A percentile compares a stretch with the other conserved stretches of the same genome.
Conservation (phyloP, 2,329 filamentous ascomycete species). For the Penicillium olsonii region DNA sequence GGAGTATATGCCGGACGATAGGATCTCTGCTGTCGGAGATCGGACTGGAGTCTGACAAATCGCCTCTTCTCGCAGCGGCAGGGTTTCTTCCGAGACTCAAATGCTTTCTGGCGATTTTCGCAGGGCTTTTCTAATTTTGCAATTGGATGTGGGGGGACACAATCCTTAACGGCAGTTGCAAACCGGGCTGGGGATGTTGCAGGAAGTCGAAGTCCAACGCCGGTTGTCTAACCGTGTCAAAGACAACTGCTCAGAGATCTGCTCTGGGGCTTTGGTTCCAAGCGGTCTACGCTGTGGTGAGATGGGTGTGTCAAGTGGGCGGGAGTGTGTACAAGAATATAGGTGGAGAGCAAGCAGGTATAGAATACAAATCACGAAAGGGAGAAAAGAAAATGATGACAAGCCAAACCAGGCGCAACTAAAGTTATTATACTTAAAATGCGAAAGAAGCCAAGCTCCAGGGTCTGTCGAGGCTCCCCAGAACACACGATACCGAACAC, state of each 20-base stretch:
- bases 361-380: conserved; percentile 4
- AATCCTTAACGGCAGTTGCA: conserved; percentile 28
- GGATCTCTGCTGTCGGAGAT: not conserved
- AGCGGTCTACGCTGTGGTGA: conserved; percentile 5
- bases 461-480: conserved; percentile 24
- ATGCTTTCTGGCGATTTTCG: not conserved
- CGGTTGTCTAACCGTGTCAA: conserved; percentile 10
- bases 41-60: not conserved
- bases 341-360: conserved; percentile 1
- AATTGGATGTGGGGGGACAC: conserved; percentile 22
- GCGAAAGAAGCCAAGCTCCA: conserved; percentile 26
- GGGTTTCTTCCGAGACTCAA: conserved; percentile 4
- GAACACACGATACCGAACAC: conserved; percentile 18
- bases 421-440: conserved; percentile 23
- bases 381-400: conserved; percentile 4
- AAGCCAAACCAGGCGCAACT: conserved; percentile 10
- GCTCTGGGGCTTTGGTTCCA: conserved; percentile 1
- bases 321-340: conserved; percentile 3
- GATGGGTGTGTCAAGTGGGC: not conserved
- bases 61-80: not conserved
- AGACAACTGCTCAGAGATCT: conserved; percentile 23
- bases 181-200: conserved; percentile 28
- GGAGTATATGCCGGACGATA: not conserved
- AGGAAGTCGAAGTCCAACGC: conserved; percentile 13
- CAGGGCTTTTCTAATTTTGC: conserved; percentile 12